These are phyloP conservation scores for Aureobasidium mangrovei DNA, from an alignment of 2,329 filamentous ascomycete species.

Conservation along the genomic window DNA sequence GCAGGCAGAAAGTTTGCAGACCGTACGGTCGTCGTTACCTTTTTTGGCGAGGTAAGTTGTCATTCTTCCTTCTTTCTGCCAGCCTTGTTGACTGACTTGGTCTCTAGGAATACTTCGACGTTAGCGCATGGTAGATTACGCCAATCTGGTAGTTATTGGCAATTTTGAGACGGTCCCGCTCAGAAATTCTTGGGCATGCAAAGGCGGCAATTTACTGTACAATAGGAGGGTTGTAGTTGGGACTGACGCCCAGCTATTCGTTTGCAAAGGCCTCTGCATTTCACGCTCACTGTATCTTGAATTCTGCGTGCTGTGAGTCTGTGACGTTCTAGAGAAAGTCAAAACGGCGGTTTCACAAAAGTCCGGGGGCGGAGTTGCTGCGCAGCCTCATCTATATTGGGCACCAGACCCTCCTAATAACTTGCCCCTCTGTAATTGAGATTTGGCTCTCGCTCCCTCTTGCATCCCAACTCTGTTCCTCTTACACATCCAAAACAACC, in stretches of 20 bases:
- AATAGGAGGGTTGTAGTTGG: neutral
- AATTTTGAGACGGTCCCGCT: conserved; percentile 7
- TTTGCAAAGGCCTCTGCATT: conserved; percentile 4
- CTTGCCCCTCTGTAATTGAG: neutral
- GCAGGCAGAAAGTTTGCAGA: conserved; percentile 94
- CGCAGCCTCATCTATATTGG: conserved; percentile 9
- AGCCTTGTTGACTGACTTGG: neutral
- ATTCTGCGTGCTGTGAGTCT: neutral
- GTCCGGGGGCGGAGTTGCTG: conserved; percentile 9
- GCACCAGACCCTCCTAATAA: conserved; percentile 4
- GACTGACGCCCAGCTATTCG: neutral
- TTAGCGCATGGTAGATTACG: conserved; percentile 64
- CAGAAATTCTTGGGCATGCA: conserved; percentile 4
- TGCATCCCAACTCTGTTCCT: neutral
- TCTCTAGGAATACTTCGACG: conserved; percentile 80
- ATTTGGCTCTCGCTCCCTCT: neutral
- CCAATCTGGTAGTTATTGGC: conserved; percentile 11
- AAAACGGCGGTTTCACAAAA: conserved; percentile 8
- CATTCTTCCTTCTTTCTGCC: neutral
- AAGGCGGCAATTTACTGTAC: conserved; percentile 10
- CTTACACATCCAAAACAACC: neutral
- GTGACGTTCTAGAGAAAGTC: neutral
- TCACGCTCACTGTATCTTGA: neutral
- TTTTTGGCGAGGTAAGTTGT: conserved; percentile 74
- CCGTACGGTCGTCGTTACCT: conserved; percentile 90